These are phyloP conservation scores for Botryotinia globosa DNA, from an alignment of 2,329 filamentous ascomycete species.

Conservation along the genomic window DNA sequence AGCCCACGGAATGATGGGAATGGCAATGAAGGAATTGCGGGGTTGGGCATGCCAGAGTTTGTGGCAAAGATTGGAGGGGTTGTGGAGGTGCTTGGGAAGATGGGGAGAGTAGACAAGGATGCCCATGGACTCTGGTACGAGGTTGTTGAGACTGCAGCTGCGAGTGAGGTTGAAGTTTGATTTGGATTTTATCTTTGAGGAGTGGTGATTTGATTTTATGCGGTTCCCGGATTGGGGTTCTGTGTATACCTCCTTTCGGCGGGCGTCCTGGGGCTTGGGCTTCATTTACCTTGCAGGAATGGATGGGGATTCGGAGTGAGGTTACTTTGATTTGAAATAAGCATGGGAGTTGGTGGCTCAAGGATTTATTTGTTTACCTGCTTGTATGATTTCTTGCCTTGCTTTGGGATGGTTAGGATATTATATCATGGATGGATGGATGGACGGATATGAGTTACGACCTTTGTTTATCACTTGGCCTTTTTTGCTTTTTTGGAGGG, in stretches of 20 bases:
- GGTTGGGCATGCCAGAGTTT: slow-evolving; percentile 71
- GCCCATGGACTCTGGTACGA: slow-evolving; percentile 71
- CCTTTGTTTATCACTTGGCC: background rate
- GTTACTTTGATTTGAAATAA: slow-evolving; percentile 6
- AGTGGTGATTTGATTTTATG: background rate
- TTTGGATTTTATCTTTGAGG: background rate
- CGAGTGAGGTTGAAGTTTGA: background rate
- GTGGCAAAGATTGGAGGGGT: slow-evolving; percentile 66
- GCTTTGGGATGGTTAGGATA: slow-evolving; percentile 8
- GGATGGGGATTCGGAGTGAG: background rate
- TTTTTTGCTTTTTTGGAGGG: background rate
- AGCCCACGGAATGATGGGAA: slow-evolving; percentile 61
- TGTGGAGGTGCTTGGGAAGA: slow-evolving; percentile 63
- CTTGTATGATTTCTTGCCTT: background rate
- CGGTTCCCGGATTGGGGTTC: background rate
- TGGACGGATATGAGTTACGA: slow-evolving; percentile 4
- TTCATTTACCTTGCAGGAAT: background rate
- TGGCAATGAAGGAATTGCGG: slow-evolving; percentile 60
- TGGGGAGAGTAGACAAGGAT: slow-evolving; percentile 65
- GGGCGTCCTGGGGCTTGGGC: background rate
- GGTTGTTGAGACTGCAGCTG: slow-evolving; percentile 28
- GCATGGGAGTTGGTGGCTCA: slow-evolving; percentile 4
- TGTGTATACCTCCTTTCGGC: background rate
- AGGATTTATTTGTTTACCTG: background rate
- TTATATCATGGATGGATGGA: slow-evolving; percentile 12